A percentile compares a stretch with the other conserved stretches of the same genome.
These are phyloP conservation scores for Solanum ossicruentum DNA, from an alignment of 257 asterid species.

Conservation along the genomic window DNA sequence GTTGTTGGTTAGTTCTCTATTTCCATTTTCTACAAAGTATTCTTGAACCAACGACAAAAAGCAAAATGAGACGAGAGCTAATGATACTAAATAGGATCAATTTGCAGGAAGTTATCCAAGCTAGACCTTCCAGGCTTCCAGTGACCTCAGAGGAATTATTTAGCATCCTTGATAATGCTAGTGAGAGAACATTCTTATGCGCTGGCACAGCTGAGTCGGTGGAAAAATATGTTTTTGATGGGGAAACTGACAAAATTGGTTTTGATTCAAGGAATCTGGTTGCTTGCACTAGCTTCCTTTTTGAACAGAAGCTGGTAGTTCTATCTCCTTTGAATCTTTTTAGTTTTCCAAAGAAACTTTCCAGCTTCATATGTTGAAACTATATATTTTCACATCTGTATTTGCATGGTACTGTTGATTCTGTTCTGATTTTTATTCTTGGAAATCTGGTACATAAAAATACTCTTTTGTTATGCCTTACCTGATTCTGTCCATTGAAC, in stretches of 20 bases:
- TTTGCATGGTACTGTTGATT: not conserved
- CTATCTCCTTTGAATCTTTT: not conserved
- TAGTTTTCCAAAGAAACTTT: not conserved
- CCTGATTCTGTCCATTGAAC: not conserved
- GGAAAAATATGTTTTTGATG: constrained; percentile 63
- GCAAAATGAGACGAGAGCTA: not conserved
- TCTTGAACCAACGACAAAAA: not conserved
- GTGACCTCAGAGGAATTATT: constrained; percentile 66
- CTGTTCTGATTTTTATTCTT: not conserved
- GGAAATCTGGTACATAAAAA: not conserved
- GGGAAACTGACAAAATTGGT: constrained; percentile 51
- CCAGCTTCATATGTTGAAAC: not conserved
- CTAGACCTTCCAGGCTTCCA: constrained; percentile 46
- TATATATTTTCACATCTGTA: not conserved
- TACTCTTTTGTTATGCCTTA: not conserved
- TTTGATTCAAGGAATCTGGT: constrained; percentile 68
- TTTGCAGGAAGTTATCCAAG: constrained; percentile 72
- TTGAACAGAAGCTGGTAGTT: constrained; percentile 83
- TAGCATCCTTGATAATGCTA: constrained; percentile 81
- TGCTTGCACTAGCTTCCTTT: constrained; percentile 70
- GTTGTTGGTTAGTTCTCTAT: constrained; percentile 44
- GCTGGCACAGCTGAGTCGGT: constrained; percentile 77
- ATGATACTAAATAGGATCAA: not conserved
- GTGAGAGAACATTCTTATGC: constrained; percentile 86
- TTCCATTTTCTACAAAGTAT: not conserved